Evolutionary conservation across 1,284 basidiomycete genomes (phyloP), one percentile per base, ranked within the genome.

Genomic region (Volvariella surrecta): DNA sequence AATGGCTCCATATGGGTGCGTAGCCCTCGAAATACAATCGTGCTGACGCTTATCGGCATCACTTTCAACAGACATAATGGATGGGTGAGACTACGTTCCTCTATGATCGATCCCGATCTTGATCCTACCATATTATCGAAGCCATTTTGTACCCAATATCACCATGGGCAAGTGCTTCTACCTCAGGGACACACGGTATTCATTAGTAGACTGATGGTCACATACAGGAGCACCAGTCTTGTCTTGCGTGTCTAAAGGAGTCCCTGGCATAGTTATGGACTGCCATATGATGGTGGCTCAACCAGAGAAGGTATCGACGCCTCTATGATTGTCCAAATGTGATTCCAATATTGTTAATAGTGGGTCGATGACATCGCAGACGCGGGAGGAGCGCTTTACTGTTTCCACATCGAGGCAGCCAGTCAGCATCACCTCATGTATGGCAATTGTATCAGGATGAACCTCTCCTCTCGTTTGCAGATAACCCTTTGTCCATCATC

Each of bases 261-360:
- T 98, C 16, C 93, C 94, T 3, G 87, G 83, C 45, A 95, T 97
- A 53, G 99, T 94, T 68, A 99, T 99, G 95, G 96, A 99, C 65
- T 98, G 94, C 66, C 96, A 99, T 67, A 99, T 99, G 96, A 99
- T 99, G 96, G 96, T 99, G 13, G 67, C 93, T 0, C 74, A 98
- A 49, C 96, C 96, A 2, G 87, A 88, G 55, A 83, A 86, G 73
- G 93, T 89, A 55, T n/a, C n/a, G 21, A 22, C 9, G 15, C 16
- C 13, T 19, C n/a, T 4, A 6, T 7, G 17, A 38, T n/a, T 18
- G 39, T 43, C 30, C 4, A 16, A 37, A 43, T 40, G n/a, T 28
- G 20, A 15, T 40, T 38, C 19, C 31, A 32, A 46, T 37, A 40
- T 45, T 35, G 32, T 47, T 37, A 16, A 32, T 56, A 97, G 87